These are phyloP conservation scores for Skeletonema tropicum DNA, from an alignment of 108 stramenopile species.

Conservation along the genomic window DNA sequence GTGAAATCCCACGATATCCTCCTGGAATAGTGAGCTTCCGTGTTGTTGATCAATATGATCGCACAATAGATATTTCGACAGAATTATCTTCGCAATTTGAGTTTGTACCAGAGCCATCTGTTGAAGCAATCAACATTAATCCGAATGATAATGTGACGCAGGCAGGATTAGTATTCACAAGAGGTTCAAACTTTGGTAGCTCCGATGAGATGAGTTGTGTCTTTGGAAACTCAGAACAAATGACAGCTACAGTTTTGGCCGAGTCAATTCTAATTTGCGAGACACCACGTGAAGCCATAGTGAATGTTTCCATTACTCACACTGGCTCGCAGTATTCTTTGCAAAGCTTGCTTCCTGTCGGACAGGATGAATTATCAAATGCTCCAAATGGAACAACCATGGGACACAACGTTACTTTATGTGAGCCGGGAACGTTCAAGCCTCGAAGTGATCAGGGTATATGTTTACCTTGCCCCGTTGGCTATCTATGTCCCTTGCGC, in stretches of 20 bases:
- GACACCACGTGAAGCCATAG: conserved; percentile 40
- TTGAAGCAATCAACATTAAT: conserved; percentile 17
- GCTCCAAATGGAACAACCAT: conserved; percentile 64
- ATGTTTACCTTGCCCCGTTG: conserved; percentile 76
- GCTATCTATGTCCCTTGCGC: conserved; percentile 71
- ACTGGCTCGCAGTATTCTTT: conserved; percentile 21
- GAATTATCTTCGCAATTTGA: conserved; percentile 8
- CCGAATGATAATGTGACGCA: conserved; percentile 17
- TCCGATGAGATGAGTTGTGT: not conserved
- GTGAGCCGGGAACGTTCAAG: conserved; percentile 78
- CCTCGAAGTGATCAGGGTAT: conserved; percentile 48
- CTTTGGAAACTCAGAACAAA: conserved; percentile 2
- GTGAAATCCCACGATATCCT: conserved; percentile 40
- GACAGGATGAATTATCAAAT: not conserved
- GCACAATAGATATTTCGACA: not conserved
- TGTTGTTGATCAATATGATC: conserved; percentile 31
- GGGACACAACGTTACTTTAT: conserved; percentile 72
- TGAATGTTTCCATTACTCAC: conserved; percentile 15
- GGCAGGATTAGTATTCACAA: conserved; percentile 23
- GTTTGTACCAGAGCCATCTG: conserved; percentile 26
- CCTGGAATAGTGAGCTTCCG: conserved; percentile 29
- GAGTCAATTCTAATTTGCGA: conserved; percentile 55
- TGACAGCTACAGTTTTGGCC: not conserved
- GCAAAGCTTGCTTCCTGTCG: conserved; percentile 23
- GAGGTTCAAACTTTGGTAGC: conserved; percentile 32